Evolutionary conservation across 2,329 filamentous ascomycete genomes (phyloP).

Genomic region (Botryosphaeria dothidea): DNA sequence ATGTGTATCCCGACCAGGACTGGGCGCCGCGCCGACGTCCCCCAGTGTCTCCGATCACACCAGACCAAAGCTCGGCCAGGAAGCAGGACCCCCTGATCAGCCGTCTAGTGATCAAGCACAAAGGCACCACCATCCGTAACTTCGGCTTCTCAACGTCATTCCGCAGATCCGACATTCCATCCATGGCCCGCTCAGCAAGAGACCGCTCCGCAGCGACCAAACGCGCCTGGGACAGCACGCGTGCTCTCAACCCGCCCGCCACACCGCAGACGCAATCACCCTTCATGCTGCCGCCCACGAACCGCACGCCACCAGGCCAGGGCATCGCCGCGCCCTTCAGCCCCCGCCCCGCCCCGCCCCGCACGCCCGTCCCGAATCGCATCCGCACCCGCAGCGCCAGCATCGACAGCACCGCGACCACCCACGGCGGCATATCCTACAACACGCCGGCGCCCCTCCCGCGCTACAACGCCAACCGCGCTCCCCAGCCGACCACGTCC

Average conservation of each 20-base stretch:
- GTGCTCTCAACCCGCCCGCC: neutral
- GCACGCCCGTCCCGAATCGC: neutral
- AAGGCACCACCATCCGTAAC: neutral
- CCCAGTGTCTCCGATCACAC: conserved; percentile 3
- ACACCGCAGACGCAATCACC: neutral
- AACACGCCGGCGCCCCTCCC: conserved; percentile 12
- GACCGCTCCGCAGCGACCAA: neutral
- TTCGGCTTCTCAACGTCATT: neutral
- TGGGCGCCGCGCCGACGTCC: neutral
- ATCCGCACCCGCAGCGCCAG: neutral
- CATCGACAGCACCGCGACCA: neutral
- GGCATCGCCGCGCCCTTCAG: neutral
- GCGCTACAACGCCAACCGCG: neutral
- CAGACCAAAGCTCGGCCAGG: neutral
- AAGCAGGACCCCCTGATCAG: neutral
- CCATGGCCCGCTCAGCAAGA: neutral
- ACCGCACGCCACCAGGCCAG: neutral
- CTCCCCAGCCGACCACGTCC: neutral
- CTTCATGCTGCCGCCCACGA: neutral
- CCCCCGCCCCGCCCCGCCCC: neutral
- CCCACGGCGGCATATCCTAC: neutral
- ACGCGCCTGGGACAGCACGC: neutral
- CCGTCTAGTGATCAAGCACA: neutral
- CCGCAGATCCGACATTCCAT: neutral
- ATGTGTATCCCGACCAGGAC: conserved; percentile 8